phyloP scores from a whole-genome alignment of 2,329 filamentous ascomycete species.

The Orbilia brochopaga region DNA sequence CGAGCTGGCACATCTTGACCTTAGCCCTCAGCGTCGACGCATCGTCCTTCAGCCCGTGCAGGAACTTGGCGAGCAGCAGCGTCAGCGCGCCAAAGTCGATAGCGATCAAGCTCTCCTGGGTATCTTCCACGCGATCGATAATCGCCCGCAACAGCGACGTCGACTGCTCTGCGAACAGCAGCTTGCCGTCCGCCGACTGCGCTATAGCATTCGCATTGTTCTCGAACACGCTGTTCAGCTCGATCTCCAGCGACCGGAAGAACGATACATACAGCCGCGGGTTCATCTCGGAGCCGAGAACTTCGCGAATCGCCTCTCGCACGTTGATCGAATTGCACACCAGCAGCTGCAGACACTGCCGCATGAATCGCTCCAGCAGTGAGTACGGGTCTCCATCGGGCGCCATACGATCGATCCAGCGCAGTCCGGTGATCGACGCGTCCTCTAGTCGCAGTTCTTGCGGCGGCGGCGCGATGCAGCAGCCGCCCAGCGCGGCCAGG shows the following conservation, averaged over 20 bases:
- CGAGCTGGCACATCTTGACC: slow-evolving; percentile 72
- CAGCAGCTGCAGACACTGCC: slow-evolving; percentile 69
- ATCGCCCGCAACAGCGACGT: slow-evolving; percentile 69
- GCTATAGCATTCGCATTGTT: slow-evolving; percentile 51
- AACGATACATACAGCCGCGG: slow-evolving; percentile 68
- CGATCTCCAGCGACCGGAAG: slow-evolving; percentile 70
- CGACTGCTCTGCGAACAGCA: slow-evolving; percentile 72
- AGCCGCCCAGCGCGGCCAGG: slow-evolving; percentile 70
- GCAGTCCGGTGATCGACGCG: slow-evolving; percentile 64
- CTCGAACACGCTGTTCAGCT: slow-evolving; percentile 60
- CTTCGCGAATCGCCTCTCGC: slow-evolving; percentile 71
- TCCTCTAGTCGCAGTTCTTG: slow-evolving; percentile 62
- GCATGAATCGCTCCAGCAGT: slow-evolving; percentile 67
- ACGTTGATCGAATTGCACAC: slow-evolving; percentile 70
- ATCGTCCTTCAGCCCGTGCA: slow-evolving; percentile 67
- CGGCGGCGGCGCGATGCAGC: slow-evolving; percentile 67
- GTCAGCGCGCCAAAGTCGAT: slow-evolving; percentile 70
- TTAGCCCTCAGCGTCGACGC: slow-evolving; percentile 68
- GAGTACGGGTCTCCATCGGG: slow-evolving; percentile 68
- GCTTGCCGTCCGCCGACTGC: slow-evolving; percentile 66
- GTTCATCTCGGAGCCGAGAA: slow-evolving; percentile 70
- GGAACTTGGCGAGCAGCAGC: slow-evolving; percentile 71
- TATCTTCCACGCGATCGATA: slow-evolving; percentile 69
- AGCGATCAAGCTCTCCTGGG: slow-evolving; percentile 68
- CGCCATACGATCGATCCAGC: slow-evolving; percentile 70